These are phyloP conservation scores for Taxillus chinensis DNA, from an alignment of 164 flowering plant genomes.

Conservation along the genomic window DNA sequence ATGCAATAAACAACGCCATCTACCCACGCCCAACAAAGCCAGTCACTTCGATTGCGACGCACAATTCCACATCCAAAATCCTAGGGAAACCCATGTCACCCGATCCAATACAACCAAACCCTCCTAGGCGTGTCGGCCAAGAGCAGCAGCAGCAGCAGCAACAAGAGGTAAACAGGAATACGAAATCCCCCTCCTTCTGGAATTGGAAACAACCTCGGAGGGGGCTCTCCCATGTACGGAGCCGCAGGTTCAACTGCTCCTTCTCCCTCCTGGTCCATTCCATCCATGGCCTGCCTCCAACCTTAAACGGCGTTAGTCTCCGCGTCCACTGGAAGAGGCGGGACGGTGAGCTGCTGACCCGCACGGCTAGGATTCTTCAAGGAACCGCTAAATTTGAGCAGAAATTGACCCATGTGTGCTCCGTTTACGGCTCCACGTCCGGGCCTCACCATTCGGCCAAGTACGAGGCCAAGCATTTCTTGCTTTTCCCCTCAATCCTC, in stretches of 20 bases:
- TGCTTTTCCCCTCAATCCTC: slow-evolving; percentile 48
- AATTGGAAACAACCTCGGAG: slow-evolving; percentile 49
- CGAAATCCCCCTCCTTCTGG: slow-evolving; percentile 24
- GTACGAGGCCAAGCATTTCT: slow-evolving; percentile 80
- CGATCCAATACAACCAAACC: slow-evolving; percentile 13
- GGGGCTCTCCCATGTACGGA: slow-evolving; percentile 38
- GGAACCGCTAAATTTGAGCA: slow-evolving; percentile 73
- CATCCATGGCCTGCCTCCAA: slow-evolving; percentile 35
- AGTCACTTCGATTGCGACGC: slow-evolving; percentile 15
- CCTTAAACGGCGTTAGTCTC: slow-evolving; percentile 35
- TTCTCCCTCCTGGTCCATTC: slow-evolving; percentile 52
- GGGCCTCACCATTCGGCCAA: slow-evolving; percentile 81
- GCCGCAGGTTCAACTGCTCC: slow-evolving; percentile 44
- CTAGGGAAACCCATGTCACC: slow-evolving; percentile 26
- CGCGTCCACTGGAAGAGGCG: slow-evolving; percentile 79
- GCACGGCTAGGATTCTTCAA: slow-evolving; percentile 36
- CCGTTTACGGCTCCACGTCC: slow-evolving; percentile 61
- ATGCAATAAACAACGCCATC: slow-evolving; percentile 64
- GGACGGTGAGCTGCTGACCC: slow-evolving; percentile 48
- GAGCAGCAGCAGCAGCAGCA: slow-evolving; percentile 18
- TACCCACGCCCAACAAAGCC: slow-evolving; percentile 33
- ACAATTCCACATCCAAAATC: slow-evolving; percentile 25
- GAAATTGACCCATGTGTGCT: slow-evolving; percentile 43
- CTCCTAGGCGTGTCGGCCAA: neutral
- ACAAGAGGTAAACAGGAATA: slow-evolving; percentile 43